phyloP scores from a whole-genome alignment of 139 green algal species.

The Coelastrella sp. region DNA sequence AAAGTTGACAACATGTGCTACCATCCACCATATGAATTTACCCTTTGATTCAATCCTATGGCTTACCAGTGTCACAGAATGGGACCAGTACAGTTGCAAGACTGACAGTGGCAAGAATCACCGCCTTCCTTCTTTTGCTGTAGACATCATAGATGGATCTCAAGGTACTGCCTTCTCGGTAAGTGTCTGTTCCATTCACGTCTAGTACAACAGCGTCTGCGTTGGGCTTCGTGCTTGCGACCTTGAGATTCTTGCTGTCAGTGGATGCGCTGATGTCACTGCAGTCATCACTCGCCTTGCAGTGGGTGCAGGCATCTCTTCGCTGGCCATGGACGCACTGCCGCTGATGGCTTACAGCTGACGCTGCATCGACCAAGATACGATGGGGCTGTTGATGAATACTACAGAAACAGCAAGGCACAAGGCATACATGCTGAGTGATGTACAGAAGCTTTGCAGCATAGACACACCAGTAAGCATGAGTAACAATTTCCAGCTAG shows the following conservation, averaged over 20 bases:
- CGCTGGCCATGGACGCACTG: neutral
- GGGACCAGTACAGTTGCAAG: neutral
- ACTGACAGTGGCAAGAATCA: neutral
- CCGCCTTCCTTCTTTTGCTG: neutral
- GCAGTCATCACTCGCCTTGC: neutral
- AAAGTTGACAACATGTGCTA: neutral
- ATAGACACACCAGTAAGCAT: no score
- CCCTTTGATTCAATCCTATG: neutral
- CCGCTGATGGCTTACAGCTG: neutral
- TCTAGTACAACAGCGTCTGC: neutral
- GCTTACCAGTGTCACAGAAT: neutral
- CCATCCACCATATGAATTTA: no score
- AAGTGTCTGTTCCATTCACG: neutral
- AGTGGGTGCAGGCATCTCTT: neutral
- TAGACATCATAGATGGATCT: neutral
- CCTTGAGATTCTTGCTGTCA: neutral
- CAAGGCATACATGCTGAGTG: no score
- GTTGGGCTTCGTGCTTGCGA: neutral
- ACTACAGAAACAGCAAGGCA: neutral
- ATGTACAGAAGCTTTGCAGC: no score
- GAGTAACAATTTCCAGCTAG: no score
- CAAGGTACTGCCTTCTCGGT: neutral
- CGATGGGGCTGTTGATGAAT: neutral
- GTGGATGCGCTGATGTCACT: neutral
- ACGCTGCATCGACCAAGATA: neutral